A percentile compares a stretch with the other conserved stretches of the same genome.
Conservation (phyloP, 495 filamentous ascomycete species). For the Staphylotrichum longicolle region DNA sequence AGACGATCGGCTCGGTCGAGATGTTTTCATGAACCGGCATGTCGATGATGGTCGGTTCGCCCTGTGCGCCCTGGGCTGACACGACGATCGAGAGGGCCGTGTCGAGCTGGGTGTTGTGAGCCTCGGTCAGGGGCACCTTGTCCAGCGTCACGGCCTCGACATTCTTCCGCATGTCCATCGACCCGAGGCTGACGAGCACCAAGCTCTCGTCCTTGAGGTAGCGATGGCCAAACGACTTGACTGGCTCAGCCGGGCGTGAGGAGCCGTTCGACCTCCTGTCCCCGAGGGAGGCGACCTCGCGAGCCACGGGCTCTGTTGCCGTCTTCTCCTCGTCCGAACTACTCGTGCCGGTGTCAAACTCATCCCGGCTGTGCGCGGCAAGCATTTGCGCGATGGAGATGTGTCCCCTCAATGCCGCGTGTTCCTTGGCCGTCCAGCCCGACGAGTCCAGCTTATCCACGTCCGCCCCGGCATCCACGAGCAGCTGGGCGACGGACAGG, state of each 20-base stretch:
- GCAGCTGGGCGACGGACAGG: conserved; percentile 61
- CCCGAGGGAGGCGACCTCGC: conserved; percentile 52
- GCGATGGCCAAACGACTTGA: conserved; percentile 94
- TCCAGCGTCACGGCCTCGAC: conserved; percentile 83
- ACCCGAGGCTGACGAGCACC: conserved; percentile 87
- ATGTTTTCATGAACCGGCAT: conserved; percentile 92
- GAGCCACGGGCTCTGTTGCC: conserved; percentile 41
- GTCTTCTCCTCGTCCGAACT: conserved; percentile 38
- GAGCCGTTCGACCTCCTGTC: conserved; percentile 42
- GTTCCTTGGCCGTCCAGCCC: conserved; percentile 93
- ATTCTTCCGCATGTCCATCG: conserved; percentile 86
- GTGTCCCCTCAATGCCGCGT: conserved; percentile 86
- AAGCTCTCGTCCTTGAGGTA: conserved; percentile 88
- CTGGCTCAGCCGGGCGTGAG: conserved; percentile 59
- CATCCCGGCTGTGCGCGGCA: conserved; percentile 37
- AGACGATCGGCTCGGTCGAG: conserved; percentile 85
- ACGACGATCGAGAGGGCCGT: conserved; percentile 90
- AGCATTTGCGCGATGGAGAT: conserved; percentile 70
- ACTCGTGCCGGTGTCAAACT: conserved; percentile 25
- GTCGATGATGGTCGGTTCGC: conserved; percentile 85
- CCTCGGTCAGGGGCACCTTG: conserved; percentile 77
- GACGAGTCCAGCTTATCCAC: conserved; percentile 72
- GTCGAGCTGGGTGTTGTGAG: conserved; percentile 88
- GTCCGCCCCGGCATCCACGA: conserved; percentile 74
- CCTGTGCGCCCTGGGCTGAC: conserved; percentile 81